These are phyloP conservation scores for Aspergillus ochraceoroseus DNA, from an alignment of 2,329 filamentous ascomycete genomes.

Conservation along the genomic window DNA sequence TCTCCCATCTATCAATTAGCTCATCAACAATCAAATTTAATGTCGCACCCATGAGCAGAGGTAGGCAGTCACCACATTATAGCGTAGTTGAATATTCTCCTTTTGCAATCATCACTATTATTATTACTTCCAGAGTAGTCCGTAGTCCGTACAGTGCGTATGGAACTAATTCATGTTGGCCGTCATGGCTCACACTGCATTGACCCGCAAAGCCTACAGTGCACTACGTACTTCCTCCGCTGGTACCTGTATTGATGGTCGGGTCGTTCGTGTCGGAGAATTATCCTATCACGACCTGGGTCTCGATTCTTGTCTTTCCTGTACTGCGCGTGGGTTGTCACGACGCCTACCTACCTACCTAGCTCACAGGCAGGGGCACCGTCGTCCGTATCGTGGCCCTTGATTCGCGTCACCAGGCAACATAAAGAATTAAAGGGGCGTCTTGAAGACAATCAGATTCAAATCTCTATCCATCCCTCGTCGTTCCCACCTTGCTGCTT, in stretches of 20 bases:
- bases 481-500: slow-evolving; percentile 5
- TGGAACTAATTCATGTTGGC: slow-evolving; percentile 3
- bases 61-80: not conserved
- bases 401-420: slow-evolving; percentile 7
- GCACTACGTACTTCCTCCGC: not conserved
- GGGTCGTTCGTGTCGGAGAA: slow-evolving; percentile 8
- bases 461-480: not conserved
- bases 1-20: not conserved
- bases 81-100: too few species aligned
- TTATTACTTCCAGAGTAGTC: not conserved
- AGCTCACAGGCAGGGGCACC: too few species aligned
- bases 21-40: not conserved
- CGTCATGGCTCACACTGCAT: slow-evolving; percentile 6
- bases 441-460: not conserved
- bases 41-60: not conserved
- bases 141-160: slow-evolving; percentile 2
- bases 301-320: slow-evolving; percentile 1
- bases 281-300: slow-evolving; percentile 1
- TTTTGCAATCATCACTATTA: not conserved
- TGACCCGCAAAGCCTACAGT: not conserved
- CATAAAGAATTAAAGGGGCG: not conserved
- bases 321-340: slow-evolving; percentile 4
- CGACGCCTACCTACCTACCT: not conserved
- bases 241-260: slow-evolving; percentile 2
- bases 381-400: not conserved